Percentiles rank a stretch among this genome's conserved stretches.
phyloP scores from a whole-genome alignment of 305 asterid genomes.

The Solanum hybrid region DNA sequence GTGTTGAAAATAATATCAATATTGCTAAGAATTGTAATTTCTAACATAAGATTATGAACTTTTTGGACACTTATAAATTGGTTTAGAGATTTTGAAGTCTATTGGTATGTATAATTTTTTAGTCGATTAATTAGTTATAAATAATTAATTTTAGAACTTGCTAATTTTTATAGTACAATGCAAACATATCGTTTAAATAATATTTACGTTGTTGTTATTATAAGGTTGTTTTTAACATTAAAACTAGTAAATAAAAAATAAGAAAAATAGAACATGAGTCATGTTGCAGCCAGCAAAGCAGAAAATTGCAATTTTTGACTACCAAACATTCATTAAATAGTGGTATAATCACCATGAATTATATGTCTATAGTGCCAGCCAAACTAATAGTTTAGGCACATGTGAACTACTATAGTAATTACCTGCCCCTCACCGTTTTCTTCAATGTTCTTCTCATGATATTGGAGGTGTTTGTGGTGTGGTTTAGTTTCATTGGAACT shows the following conservation, averaged over 20 bases:
- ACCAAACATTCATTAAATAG: neutral
- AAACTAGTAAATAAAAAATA: neutral
- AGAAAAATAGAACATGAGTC: neutral
- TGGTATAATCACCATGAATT: neutral
- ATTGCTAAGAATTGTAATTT: neutral
- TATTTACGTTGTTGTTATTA: neutral
- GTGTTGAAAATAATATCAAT: neutral
- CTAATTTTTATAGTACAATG: neutral
- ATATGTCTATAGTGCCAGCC: neutral
- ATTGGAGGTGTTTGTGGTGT: neutral
- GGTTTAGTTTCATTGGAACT: neutral
- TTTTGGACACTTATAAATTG: neutral
- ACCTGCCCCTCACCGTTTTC: neutral
- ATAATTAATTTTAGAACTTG: neutral
- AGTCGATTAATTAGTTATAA: neutral
- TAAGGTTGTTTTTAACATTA: neutral
- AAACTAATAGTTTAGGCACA: neutral
- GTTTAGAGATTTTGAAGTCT: neutral
- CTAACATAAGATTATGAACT: neutral
- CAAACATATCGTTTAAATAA: neutral
- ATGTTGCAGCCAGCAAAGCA: neutral
- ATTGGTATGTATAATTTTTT: neutral
- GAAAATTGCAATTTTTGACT: neutral
- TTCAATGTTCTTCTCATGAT: neutral
- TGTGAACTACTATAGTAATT: neutral